Percentiles rank a stretch among this genome's conserved stretches.
These are phyloP conservation scores for Penicillium crystallinum DNA, from an alignment of 495 filamentous ascomycete genomes.

Conservation along the genomic window DNA sequence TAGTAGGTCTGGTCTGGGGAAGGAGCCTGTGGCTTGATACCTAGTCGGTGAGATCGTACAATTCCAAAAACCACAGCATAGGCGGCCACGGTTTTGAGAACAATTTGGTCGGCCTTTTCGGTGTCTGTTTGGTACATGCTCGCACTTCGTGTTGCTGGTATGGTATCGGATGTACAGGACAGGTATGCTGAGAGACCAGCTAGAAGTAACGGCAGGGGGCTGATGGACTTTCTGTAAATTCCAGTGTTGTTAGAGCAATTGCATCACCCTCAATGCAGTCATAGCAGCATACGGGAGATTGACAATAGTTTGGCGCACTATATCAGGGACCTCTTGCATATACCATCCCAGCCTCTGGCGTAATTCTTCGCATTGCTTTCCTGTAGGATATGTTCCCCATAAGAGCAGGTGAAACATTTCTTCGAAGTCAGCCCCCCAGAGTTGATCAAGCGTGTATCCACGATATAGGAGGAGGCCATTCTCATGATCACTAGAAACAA, in stretches of 20 bases:
- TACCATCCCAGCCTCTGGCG: conserved; percentile 18
- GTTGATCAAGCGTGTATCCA: conserved; percentile 27
- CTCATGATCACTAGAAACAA: conserved; percentile 24
- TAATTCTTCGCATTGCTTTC: conserved; percentile 15
- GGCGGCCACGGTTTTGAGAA: conserved; percentile 24
- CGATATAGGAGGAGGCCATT: conserved; percentile 27
- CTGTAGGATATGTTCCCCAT: conserved; percentile 27
- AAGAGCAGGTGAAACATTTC: conserved; percentile 35
- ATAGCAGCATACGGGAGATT: conserved; percentile 23
- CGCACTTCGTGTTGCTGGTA: conserved; percentile 17
- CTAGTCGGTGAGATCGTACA: conserved; percentile 25
- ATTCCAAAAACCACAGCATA: conserved; percentile 32
- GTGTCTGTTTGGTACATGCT: conserved; percentile 26
- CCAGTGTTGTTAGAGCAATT: background rate
- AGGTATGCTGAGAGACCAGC: conserved; percentile 32
- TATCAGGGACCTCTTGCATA: conserved; percentile 25
- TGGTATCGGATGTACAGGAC: conserved; percentile 18
- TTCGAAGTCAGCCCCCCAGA: conserved; percentile 36
- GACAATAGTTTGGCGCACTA: conserved; percentile 21
- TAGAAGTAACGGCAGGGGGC: conserved; percentile 29
- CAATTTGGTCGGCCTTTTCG: conserved; percentile 16
- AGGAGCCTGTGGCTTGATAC: conserved; percentile 17
- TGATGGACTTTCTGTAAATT: conserved; percentile 13
- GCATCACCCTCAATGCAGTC: background rate
- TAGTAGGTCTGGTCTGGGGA: conserved; percentile 21